These are phyloP conservation scores for Hypoxylon crocopeplum DNA, from an alignment of 495 filamentous ascomycete species.

Conservation along the genomic window DNA sequence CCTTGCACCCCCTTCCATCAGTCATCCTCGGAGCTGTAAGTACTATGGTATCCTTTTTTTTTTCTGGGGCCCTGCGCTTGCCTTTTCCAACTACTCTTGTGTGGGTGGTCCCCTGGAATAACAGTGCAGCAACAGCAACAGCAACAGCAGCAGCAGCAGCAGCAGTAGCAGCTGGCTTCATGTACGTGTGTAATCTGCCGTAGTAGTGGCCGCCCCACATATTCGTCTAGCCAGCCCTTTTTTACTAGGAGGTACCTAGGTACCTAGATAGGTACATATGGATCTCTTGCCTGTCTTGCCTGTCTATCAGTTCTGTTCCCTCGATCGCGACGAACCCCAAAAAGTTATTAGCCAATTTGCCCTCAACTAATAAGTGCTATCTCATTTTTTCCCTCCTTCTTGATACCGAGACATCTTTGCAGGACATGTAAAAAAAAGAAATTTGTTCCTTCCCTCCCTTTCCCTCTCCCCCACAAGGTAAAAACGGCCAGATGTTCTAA, in stretches of 20 bases:
- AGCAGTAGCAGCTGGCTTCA: background rate
- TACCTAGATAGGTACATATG: conserved; percentile 11
- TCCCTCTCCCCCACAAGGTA: conserved; percentile 12
- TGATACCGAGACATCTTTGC: conserved; percentile 27
- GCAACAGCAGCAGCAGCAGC: too few relatives aligned
- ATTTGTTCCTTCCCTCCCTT: conserved; percentile 12
- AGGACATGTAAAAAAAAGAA: conserved; percentile 12
- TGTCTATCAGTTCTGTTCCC: conserved; percentile 26
- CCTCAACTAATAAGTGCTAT: conserved; percentile 29
- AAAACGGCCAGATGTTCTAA: conserved; percentile 37
- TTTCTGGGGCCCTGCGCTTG: too few relatives aligned
- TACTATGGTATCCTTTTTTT: too few relatives aligned
- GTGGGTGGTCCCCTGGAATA: too few relatives aligned
- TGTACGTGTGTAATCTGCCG: conserved; percentile 35
- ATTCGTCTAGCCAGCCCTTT: conserved; percentile 34
- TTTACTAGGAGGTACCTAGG: background rate
- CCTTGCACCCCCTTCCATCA: too few relatives aligned
- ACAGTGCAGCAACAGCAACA: too few relatives aligned
- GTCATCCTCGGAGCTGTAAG: too few relatives aligned
- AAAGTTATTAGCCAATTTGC: conserved; percentile 42
- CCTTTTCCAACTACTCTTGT: too few relatives aligned
- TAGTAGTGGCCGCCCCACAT: conserved; percentile 32
- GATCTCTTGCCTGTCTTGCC: too few relatives aligned
- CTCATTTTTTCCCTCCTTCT: conserved; percentile 5
- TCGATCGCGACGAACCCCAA: conserved; percentile 35